Evolutionary conservation across 306 rosid genomes (phyloP).

Genomic region (Aeschynomene evenia): DNA sequence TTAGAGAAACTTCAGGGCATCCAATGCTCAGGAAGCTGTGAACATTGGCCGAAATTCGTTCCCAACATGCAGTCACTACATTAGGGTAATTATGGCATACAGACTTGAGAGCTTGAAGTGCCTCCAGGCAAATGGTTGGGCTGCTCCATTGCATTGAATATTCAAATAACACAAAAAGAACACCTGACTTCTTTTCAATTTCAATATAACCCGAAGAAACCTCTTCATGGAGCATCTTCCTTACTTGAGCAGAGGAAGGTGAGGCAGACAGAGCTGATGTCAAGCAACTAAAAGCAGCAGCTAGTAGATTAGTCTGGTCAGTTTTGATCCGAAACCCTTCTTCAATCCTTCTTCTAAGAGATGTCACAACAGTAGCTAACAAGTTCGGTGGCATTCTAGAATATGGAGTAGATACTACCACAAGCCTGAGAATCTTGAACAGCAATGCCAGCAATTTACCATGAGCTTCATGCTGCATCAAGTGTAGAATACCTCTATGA

Average conservation of each 20-base stretch:
- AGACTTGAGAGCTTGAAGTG: conserved; percentile 94
- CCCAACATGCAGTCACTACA: conserved; percentile 69
- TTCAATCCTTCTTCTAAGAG: conserved; percentile 61
- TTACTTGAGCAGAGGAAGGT: conserved; percentile 64
- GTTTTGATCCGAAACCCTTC: conserved; percentile 66
- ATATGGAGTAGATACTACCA: conserved; percentile 88
- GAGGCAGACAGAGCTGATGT: conserved; percentile 66
- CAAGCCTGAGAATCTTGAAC: conserved; percentile 82
- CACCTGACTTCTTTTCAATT: conserved; percentile 58
- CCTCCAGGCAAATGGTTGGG: conserved; percentile 76
- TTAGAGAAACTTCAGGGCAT: conserved; percentile 48
- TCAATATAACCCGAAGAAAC: conserved; percentile 48
- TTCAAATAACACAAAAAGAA: conserved; percentile 57
- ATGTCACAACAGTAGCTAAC: conserved; percentile 65
- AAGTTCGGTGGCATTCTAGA: conserved; percentile 86
- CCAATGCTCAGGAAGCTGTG: conserved; percentile 48
- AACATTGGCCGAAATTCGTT: conserved; percentile 59
- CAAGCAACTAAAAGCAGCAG: conserved; percentile 79
- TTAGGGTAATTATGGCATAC: conserved; percentile 83
- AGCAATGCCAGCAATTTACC: conserved; percentile 72
- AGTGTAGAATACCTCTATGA: conserved; percentile 77
- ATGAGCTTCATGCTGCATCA: conserved; percentile 65
- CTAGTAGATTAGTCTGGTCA: conserved; percentile 76
- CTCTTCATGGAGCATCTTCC: conserved; percentile 65
- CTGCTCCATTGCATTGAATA: conserved; percentile 58